Percentiles rank a stretch among this genome's conserved stretches.
These are phyloP conservation scores for Petrea volubilis DNA, from an alignment of 257 asterid genomes.

Conservation along the genomic window DNA sequence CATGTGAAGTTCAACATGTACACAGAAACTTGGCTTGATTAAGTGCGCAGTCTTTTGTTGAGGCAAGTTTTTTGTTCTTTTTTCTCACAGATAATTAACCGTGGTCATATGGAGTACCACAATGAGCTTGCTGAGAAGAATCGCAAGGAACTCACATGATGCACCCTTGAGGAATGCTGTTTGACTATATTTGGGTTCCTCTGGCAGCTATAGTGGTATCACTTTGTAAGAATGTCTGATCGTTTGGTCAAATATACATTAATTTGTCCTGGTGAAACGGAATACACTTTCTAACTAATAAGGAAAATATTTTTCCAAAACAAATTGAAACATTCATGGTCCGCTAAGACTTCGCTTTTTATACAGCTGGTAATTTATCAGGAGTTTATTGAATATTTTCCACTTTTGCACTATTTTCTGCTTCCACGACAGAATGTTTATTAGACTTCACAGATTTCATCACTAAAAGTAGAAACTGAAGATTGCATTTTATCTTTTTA, in stretches of 20 bases:
- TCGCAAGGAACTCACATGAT: conserved; percentile 49
- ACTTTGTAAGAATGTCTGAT: not conserved
- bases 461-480: not conserved
- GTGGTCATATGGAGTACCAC: conserved; percentile 46
- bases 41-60: not conserved
- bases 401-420: not conserved
- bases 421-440: not conserved
- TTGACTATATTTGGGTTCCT: not conserved
- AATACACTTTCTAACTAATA: too few species aligned
- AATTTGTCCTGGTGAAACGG: not conserved
- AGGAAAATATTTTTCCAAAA: not conserved
- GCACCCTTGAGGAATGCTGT: conserved; percentile 27
- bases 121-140: conserved; percentile 56
- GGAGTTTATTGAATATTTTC: not conserved
- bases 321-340: not conserved
- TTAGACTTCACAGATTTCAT: not conserved
- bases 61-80: too few species aligned
- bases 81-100: conserved; percentile 40
- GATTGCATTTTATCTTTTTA: not conserved
- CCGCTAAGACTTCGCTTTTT: not conserved
- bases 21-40: not conserved
- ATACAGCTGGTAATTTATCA: not conserved
- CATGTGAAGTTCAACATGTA: not conserved
- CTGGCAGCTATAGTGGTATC: conserved; percentile 3
- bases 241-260: not conserved